Percentiles rank a stretch among this genome's conserved stretches.
phyloP scores from a whole-genome alignment of 2,329 filamentous ascomycete genomes.

The Fusarium udum region DNA sequence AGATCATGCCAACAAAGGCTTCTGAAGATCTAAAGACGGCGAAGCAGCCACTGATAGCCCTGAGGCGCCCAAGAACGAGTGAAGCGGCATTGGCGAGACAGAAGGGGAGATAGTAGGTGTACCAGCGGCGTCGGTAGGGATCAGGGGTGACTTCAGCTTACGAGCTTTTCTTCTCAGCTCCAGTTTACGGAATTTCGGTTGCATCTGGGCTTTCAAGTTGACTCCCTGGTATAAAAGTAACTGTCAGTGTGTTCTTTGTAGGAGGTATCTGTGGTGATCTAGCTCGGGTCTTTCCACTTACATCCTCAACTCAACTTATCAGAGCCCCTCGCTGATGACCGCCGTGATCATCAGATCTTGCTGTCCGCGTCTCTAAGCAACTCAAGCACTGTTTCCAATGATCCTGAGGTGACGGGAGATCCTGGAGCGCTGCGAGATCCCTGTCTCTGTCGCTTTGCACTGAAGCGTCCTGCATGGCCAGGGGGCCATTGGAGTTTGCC shows the following conservation, averaged over 20 bases:
- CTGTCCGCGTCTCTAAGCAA: background rate
- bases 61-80: background rate
- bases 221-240: rapidly evolving
- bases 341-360: background rate
- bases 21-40: too few relatives aligned
- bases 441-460: background rate
- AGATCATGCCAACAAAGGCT: too few relatives aligned
- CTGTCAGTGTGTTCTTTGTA: background rate
- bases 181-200: rapidly evolving
- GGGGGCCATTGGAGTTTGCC: background rate
- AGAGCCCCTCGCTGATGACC: background rate
- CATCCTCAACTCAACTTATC: background rate
- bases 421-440: too few relatives aligned
- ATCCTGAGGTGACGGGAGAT: too few relatives aligned
- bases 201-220: background rate
- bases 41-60: too few relatives aligned
- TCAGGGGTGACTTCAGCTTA: too few relatives aligned
- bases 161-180: background rate
- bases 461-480: background rate
- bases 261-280: background rate
- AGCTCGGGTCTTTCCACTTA: background rate
- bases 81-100: background rate
- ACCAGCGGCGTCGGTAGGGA: background rate
- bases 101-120: too few relatives aligned
- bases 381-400: background rate